Conservation (phyloP, 2,329 filamentous ascomycete species). For the Ophiostoma tasmaniense region DNA sequence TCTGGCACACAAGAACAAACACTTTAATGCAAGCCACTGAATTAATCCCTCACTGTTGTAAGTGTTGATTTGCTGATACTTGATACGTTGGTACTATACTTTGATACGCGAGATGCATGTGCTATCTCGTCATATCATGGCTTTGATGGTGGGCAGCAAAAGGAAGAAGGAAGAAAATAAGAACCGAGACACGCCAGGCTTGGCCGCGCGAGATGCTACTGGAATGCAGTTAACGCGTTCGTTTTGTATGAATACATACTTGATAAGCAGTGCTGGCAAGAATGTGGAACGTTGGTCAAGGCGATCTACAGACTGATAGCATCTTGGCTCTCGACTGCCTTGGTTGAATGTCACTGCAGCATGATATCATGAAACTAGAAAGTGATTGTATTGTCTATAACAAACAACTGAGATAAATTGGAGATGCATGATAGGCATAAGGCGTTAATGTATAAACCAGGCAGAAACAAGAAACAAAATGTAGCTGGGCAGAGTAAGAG, state of each 20-base stretch:
- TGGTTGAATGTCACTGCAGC: background rate
- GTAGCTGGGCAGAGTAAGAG: background rate
- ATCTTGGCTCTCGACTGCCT: background rate
- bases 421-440: background rate
- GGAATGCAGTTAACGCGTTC: background rate
- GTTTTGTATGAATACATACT: too few species aligned
- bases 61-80: background rate
- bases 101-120: too few species aligned
- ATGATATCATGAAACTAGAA: too few species aligned
- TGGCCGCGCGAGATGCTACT: background rate
- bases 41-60: background rate
- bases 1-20: background rate
- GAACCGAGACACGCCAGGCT: background rate
- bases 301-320: background rate
- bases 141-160: too few species aligned
- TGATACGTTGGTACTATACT: too few species aligned
- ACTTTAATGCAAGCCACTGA: background rate
- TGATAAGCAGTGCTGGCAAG: background rate
- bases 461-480: background rate
- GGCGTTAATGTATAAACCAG: background rate
- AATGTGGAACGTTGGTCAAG: background rate
- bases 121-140: too few species aligned
- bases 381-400: too few species aligned
- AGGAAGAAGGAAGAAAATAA: background rate
- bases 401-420: background rate